These are phyloP conservation scores for Fusarium nelsonii DNA, from an alignment of 2,329 filamentous ascomycete genomes.

Conservation along the genomic window DNA sequence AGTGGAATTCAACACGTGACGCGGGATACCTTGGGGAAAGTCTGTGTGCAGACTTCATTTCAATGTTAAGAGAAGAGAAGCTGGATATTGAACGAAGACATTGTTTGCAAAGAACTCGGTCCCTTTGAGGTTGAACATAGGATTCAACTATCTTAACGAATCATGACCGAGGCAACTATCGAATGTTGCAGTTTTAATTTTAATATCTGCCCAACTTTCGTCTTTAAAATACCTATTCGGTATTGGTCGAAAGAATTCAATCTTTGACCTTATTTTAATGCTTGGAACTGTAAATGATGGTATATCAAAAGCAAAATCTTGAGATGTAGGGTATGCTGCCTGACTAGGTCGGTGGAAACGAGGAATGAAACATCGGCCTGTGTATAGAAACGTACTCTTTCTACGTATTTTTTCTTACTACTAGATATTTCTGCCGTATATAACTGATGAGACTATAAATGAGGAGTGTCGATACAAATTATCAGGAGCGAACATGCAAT, in stretches of 20 bases:
- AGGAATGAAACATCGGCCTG: neutral
- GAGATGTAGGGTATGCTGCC: neutral
- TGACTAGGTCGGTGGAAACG: neutral
- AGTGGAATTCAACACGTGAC: slow-evolving; percentile 21
- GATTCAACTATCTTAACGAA: too few relatives aligned
- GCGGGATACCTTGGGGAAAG: neutral
- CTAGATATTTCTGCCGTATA: neutral
- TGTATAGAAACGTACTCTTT: too few relatives aligned
- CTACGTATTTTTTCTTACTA: too few relatives aligned
- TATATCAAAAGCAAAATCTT: too few relatives aligned
- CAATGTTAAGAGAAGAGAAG: neutral
- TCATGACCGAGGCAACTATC: neutral
- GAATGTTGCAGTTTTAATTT: neutral
- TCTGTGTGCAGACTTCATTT: neutral
- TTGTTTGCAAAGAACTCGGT: too few relatives aligned
- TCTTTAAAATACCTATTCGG: too few relatives aligned
- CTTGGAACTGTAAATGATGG: neutral
- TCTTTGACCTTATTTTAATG: neutral
- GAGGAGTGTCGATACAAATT: neutral
- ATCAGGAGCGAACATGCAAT: neutral
- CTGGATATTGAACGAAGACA: neutral
- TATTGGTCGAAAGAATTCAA: too few relatives aligned
- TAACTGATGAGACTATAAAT: neutral
- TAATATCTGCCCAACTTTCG: neutral
- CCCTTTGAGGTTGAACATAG: too few relatives aligned